Base-by-base conservation (phyloP, 257 asterid genomes). In the Solanum dulcamara region DNA sequence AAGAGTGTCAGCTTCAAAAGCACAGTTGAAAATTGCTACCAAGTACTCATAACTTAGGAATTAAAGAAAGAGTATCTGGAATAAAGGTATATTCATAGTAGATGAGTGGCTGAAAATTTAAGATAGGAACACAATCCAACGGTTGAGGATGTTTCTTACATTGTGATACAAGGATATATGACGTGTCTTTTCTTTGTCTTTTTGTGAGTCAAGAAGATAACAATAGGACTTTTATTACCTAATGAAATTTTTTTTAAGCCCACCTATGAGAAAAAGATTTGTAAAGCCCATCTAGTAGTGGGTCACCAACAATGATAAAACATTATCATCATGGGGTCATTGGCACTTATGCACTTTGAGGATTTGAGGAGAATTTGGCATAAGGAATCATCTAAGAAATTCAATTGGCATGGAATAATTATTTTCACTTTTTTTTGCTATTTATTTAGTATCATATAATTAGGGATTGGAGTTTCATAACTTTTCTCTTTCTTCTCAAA, bases 101-200 rank as follows among this genome's bases (percentile, higher is more conserved):
- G 50, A 83, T 80, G 80, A 86, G 87, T 72, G 89, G 87, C 53
- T 50, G 48, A 80, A 86, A 86, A 86, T 74, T 33, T 7, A 57
- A 53, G 32, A 42, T 30, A 8, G 80, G 80, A 3, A 30, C n/a
- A 35, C 32, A 28, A 80, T 80, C 84, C 13, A 79, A 87, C 75
- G 88, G 85, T 14, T 37, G 26, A 51, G 2, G 62, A n/a, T 77
- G 46, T 2, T 17, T 72, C 64, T 18, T 24, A 42, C 6, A 24
- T 40, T 51, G 79, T 7, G 37, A 81, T 79, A 86, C 86, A 18
- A 48, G 88, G 90, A 88, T 85, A 46, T 79, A 17, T 86, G 90
- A 87, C 88, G 79, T 86, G 92, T 86, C 53, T n/a, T 80, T 18
- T 50, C 5, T n/a, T 80, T 18, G 22, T 10, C 24, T 18, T 70